Evolutionary conservation across 192 early-diverging fungal genomes (phyloP).

Genomic region (Chytriomyces confervae): DNA sequence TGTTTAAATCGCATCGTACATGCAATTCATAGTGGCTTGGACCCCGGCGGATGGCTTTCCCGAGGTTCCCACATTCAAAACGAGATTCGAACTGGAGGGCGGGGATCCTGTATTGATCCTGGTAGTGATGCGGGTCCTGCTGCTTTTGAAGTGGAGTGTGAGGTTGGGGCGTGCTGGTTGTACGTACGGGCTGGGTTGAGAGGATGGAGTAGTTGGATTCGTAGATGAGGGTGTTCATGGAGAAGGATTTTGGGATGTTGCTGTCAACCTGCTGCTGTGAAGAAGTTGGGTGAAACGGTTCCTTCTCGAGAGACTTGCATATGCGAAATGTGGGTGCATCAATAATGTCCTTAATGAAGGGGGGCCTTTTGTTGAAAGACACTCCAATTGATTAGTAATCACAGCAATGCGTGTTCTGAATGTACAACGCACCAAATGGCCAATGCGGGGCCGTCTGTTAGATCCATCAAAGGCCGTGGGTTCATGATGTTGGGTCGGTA

Average conservation of each 20-base stretch:
- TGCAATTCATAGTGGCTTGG: conserved; percentile 42
- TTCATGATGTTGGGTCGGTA: conserved; percentile 18
- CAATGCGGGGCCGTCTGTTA: conserved; percentile 8
- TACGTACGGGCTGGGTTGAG: neutral
- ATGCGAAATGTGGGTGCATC: neutral
- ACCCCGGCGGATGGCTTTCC: conserved; percentile 32
- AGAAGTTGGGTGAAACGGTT: conserved; percentile 1
- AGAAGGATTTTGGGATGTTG: neutral
- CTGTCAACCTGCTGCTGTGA: neutral
- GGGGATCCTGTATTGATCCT: neutral
- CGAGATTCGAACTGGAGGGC: conserved; percentile 51
- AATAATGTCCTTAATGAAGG: conserved; percentile 16
- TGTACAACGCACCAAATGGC: conserved; percentile 11
- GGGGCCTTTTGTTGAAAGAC: conserved; percentile 3
- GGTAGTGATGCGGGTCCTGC: conserved; percentile 12
- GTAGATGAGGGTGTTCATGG: conserved; percentile 16
- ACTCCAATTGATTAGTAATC: neutral
- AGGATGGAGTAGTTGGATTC: conserved; percentile 7
- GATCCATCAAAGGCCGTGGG: conserved; percentile 13
- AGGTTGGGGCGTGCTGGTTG: neutral
- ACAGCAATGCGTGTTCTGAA: neutral
- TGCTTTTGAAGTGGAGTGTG: neutral
- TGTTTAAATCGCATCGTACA: conserved; percentile 41
- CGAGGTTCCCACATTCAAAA: conserved; percentile 56
- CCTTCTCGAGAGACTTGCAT: neutral